Evolutionary conservation across 306 rosid species (phyloP).

Genomic region (Biancaea sappan): DNA sequence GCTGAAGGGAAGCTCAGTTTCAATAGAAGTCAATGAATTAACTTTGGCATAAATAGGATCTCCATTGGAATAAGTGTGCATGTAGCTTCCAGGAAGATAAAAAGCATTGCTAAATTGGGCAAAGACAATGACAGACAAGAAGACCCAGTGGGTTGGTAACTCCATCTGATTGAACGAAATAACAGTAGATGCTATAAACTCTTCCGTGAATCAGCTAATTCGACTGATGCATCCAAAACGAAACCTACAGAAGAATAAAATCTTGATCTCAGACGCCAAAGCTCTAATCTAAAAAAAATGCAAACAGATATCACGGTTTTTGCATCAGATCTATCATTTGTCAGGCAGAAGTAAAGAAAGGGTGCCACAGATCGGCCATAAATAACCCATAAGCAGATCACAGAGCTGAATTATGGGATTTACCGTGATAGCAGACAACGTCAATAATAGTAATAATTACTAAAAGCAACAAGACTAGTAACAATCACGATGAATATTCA

Average conservation of each 20-base stretch:
- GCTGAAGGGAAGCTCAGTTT: constrained; percentile 92
- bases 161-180: constrained; percentile 47
- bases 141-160: constrained; percentile 38
- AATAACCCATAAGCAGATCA: constrained; percentile 31
- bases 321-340: constrained; percentile 32
- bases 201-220: constrained; percentile 38
- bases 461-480: neutral
- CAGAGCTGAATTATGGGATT: neutral
- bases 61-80: constrained; percentile 74
- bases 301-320: neutral
- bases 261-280: constrained; percentile 25
- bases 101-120: constrained; percentile 56
- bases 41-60: constrained; percentile 69
- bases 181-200: constrained; percentile 28
- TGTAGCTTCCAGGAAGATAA: constrained; percentile 94
- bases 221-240: constrained; percentile 35
- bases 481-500: neutral
- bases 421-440: neutral
- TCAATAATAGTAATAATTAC: neutral
- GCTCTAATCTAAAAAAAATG: neutral
- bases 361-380: neutral
- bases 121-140: constrained; percentile 42
- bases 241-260: constrained; percentile 52
- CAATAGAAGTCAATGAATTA: constrained; percentile 93
- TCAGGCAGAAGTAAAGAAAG: neutral